Base-by-base conservation (phyloP, 768 basidiomycete genomes). In the Inosperma sp. region DNA sequence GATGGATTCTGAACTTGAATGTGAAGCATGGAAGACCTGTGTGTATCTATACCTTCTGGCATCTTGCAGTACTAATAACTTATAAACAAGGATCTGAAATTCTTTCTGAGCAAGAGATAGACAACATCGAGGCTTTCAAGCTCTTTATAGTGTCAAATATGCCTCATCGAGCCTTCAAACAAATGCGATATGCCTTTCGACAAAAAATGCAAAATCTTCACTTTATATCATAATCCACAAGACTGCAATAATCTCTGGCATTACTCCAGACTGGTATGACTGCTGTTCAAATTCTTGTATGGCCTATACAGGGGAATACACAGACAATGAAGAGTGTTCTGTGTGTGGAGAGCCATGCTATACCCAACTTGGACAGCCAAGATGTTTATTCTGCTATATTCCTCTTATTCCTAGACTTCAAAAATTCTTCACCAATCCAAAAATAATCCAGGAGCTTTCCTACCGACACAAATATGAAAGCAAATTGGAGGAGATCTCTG, bases 201-300 rank as follows among this genome's bases (percentile, higher is more conserved):
- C 48, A 63, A 29, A 59, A 64, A 17, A 31, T 68, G 13, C 33
- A 59, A 5, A 56, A 8, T 36, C 49, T 7, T 68, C 66, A 0
- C 56, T 64, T 19, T 68, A 58, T 46, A 53, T 60, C 2, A 65
- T 65, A 17, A 29, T 60, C 3, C 51, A 57, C 6, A 56, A 57
- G 2, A 16, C 68, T 10, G 62, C 62, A 2, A 35, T 57, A 3
- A 51, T 72, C 1, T 58, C 66, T 1, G 60, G 56, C 3, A 43
- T 73, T 4, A 19, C 45, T 7, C 63, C 63, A 0, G 25, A 45
- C 5, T 63, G 48, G 36, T 62, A 64, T 47, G 56, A 71, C 44
- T 72, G 70, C 40, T 74, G 73, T 52, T 39, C 59, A 3, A 62
- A 66, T 17, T 65, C 62, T 1, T 74, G 72, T 48, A 51, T 67